Evolutionary conservation across 75 land plant species (phyloP).

Genomic region (Azolla pinnata): DNA sequence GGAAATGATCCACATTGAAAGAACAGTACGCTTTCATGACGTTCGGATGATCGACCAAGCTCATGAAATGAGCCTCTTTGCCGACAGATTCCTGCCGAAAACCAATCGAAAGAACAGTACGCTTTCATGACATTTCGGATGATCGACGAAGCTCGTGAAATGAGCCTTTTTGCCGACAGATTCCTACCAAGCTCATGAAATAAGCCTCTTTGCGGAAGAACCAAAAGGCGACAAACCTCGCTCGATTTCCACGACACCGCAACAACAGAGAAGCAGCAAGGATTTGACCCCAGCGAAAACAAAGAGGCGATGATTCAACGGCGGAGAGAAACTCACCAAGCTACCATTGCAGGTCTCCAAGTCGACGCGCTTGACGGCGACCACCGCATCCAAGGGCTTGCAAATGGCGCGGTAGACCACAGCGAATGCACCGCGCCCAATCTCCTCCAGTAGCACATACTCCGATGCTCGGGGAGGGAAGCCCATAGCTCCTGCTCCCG

Average conservation of each 20-base stretch:
- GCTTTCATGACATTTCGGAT: no score
- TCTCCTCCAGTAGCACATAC: constrained; percentile 86
- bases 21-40: constrained; percentile 88
- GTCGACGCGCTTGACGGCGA: constrained; percentile 97
- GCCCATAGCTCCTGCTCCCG: no score
- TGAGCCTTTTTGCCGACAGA: constrained; percentile 3
- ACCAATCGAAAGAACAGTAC: background rate
- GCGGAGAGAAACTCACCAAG: constrained; percentile 45
- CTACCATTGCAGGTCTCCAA: constrained; percentile 88
- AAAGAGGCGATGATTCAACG: no score
- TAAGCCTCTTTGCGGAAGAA: no score
- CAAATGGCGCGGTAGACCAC: constrained; percentile 81
- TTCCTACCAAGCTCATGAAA: no score
- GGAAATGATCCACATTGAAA: constrained; percentile 73
- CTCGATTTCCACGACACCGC: no score
- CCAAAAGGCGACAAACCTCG: no score
- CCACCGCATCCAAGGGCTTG: constrained; percentile 68
- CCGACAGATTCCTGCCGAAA: constrained; percentile 72
- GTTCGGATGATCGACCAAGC: constrained; percentile 87
- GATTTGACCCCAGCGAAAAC: no score
- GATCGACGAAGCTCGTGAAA: background rate
- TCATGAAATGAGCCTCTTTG: constrained; percentile 93
- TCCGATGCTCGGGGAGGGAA: constrained; percentile 54
- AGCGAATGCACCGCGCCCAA: constrained; percentile 91
- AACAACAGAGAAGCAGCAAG: no score